Conservation (phyloP, 1,284 basidiomycete genomes). For the Tranzscheliella williamsii region DNA sequence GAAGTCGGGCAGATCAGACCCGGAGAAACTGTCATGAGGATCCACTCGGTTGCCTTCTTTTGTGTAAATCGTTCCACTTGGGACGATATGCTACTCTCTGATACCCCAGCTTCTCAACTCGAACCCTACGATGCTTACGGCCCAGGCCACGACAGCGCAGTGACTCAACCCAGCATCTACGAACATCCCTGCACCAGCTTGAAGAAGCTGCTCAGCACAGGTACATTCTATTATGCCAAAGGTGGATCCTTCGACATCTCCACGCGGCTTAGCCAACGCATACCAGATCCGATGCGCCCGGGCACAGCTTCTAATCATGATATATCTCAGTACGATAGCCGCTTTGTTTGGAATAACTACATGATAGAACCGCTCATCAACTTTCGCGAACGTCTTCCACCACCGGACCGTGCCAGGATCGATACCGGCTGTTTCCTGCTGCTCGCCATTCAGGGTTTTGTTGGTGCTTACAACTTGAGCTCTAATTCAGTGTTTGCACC, state of each 20-base stretch:
- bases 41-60: slow-evolving; percentile 51
- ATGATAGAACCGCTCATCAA: slow-evolving; percentile 78
- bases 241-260: slow-evolving; percentile 80
- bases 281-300: slow-evolving; percentile 62
- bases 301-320: slow-evolving; percentile 30
- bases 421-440: slow-evolving; percentile 66
- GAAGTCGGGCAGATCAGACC: slow-evolving; percentile 44
- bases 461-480: slow-evolving; percentile 70
- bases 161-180: slow-evolving; percentile 61
- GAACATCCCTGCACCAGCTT: slow-evolving; percentile 90
- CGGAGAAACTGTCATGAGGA: slow-evolving; percentile 36
- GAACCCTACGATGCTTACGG: slow-evolving; percentile 31
- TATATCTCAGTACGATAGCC: slow-evolving; percentile 60
- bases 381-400: slow-evolving; percentile 75
- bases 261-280: slow-evolving; percentile 46
- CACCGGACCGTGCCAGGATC: slow-evolving; percentile 71
- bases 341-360: slow-evolving; percentile 77
- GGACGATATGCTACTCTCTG: slow-evolving; percentile 41
- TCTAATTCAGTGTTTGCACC: slow-evolving; percentile 56
- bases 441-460: slow-evolving; percentile 89
- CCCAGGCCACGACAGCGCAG: slow-evolving; percentile 19
- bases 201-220: slow-evolving; percentile 86
- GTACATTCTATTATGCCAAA: slow-evolving; percentile 89
- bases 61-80: slow-evolving; percentile 49
- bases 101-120: slow-evolving; percentile 15